Evolutionary conservation across 2,329 filamentous ascomycete species (phyloP).

Genomic region (Zasmidium citrigriseum): DNA sequence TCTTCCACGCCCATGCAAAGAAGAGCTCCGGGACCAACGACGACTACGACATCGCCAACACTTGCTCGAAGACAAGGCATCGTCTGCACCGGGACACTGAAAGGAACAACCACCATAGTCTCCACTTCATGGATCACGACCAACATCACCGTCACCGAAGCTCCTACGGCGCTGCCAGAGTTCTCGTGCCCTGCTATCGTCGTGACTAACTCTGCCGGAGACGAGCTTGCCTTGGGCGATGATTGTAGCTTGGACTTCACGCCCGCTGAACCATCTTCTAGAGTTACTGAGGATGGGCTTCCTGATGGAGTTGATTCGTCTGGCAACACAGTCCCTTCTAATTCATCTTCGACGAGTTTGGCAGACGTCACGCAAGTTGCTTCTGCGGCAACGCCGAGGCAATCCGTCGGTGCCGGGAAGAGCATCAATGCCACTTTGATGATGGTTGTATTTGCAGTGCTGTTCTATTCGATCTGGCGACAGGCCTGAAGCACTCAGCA

Average conservation of each 20-base stretch:
- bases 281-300: slow-evolving; percentile 37
- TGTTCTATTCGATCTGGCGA: too few relatives aligned
- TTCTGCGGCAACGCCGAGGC: not conserved
- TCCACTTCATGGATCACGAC: not conserved
- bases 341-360: too few relatives aligned
- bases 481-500: too few relatives aligned
- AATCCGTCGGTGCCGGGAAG: too few relatives aligned
- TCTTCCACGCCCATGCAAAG: not conserved
- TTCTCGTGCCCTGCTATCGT: not conserved
- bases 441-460: too few relatives aligned
- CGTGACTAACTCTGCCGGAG: not conserved
- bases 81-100: not conserved
- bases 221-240: not conserved
- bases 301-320: too few relatives aligned
- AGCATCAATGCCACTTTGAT: too few relatives aligned
- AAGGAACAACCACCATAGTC: not conserved
- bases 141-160: not conserved
- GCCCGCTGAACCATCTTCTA: not conserved
- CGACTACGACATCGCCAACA: not conserved
- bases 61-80: not conserved
- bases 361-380: slow-evolving; percentile 79
- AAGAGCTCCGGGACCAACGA: not conserved
- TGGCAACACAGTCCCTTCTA: too few relatives aligned
- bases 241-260: not conserved
- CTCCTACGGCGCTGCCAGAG: not conserved